Base-by-base conservation (phyloP, 2,329 filamentous ascomycete genomes). In the Pseudocercospora pini-densiflorae region DNA sequence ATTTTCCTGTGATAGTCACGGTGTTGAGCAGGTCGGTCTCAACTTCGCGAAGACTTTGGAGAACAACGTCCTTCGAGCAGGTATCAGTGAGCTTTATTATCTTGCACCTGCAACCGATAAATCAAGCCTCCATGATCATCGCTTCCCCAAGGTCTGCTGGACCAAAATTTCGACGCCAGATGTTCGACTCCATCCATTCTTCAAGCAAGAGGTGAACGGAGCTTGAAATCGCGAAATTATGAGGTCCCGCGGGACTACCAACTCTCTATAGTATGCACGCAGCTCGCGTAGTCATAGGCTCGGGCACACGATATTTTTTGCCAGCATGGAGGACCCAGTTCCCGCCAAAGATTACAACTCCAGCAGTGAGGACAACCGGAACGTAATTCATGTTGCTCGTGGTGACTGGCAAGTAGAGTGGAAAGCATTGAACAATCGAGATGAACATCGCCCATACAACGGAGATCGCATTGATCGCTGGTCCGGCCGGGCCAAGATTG, bases 1-100 rank as follows among this genome's bases (percentile, higher is more conserved):
- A 61, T 85, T 99, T 73, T 97, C 92, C 6, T 95, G 99, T 78
- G 95, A 99, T 80, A 97, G 93, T 78, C 95, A 99, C 81, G 92
- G 92, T 45, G 86, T 93, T 65, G 90, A 87, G 1, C 94, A 99
- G 77, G 86, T 99, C 5, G 93, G 89, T n/a, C 89, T 92, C 59
- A 94, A 97, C 77, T 98, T 95, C 81, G 76, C 78, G 5, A 67
- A 62, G 55, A 63, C 68, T 23, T 64, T 69, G 40, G 65, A 68
- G 47, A 72, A 63, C 54, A 87, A 86, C 47, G 88, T 91, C 5
- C 80, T 96, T 65, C 84, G 82, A 66, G 80, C 92, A 12, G 89
- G 89, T 4, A 87, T 94, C 27, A 75, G 80, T 33, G 83, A 88
- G 65, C 81, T 95, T 33, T 75, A 77, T 71, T 81, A 77, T 66